Evolutionary conservation across 2,329 filamentous ascomycete genomes (phyloP).

Genomic region (Xylaria sp.): DNA sequence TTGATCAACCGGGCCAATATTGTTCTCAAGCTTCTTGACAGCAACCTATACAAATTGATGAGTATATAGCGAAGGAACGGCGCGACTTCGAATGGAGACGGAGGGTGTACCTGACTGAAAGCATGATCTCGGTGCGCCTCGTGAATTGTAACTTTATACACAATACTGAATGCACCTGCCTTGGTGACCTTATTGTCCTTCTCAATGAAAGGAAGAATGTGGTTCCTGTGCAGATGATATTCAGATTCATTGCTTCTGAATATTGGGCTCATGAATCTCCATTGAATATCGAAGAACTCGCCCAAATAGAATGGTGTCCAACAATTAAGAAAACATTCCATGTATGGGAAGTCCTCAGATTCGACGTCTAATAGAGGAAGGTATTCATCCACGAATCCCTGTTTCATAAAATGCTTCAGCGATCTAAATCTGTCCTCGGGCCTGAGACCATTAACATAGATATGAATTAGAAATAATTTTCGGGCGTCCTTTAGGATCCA

Average conservation of each 20-base stretch:
- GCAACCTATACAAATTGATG: not conserved
- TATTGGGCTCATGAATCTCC: not conserved
- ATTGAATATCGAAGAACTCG: not conserved
- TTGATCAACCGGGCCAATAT: not conserved
- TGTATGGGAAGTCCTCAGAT: not conserved
- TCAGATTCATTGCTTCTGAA: not conserved
- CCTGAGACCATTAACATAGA: not conserved
- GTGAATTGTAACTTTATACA: not conserved
- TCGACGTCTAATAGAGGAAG: not conserved
- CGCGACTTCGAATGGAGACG: not conserved
- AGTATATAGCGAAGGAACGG: not conserved
- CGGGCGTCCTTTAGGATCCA: not conserved
- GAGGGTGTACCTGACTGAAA: not conserved
- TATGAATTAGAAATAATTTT: not conserved
- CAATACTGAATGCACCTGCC: not conserved
- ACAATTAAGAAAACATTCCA: not conserved
- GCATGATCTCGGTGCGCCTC: not conserved
- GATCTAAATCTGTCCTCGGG: not conserved
- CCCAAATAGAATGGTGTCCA: not conserved
- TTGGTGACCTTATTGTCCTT: not conserved
- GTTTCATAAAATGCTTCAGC: not conserved
- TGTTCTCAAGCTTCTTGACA: not conserved
- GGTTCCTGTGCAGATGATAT: not conserved
- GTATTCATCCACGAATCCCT: not conserved
- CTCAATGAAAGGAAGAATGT: not conserved